A percentile compares a stretch with the other conserved stretches of the same genome.
phyloP scores from a whole-genome alignment of 371 early-diverging fungal species.

The Parasitella parasitica region DNA sequence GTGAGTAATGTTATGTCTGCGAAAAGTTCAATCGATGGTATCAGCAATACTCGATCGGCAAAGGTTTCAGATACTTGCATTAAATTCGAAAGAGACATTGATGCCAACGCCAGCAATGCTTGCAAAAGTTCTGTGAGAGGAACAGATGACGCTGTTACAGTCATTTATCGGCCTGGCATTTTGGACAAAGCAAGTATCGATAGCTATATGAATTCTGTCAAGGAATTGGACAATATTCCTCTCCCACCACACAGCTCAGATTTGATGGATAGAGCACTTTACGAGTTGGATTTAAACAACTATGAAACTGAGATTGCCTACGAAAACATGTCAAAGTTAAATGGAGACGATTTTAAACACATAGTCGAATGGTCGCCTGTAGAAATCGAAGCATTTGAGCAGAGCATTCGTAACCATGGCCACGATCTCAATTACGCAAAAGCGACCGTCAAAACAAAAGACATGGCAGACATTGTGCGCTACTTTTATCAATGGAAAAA shows the following conservation, averaged over 20 bases:
- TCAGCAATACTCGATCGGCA: background rate
- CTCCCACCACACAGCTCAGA: conserved; percentile 51
- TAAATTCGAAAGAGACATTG: too few relatives aligned
- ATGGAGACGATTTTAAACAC: conserved; percentile 48
- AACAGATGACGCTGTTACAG: conserved; percentile 48
- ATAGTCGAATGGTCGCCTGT: conserved; percentile 62
- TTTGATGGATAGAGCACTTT: conserved; percentile 63
- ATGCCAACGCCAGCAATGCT: too few relatives aligned
- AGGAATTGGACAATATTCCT: conserved; percentile 37
- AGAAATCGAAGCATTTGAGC: conserved; percentile 67
- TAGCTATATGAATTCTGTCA: conserved; percentile 48
- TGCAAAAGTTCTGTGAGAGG: conserved; percentile 37
- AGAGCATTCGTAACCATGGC: conserved; percentile 66
- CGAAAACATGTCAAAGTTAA: conserved; percentile 48
- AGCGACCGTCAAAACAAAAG: conserved; percentile 49
- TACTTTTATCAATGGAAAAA: conserved; percentile 80
- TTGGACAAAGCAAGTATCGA: conserved; percentile 35
- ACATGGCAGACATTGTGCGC: conserved; percentile 65
- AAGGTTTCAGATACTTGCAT: too few relatives aligned
- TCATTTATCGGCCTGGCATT: conserved; percentile 26
- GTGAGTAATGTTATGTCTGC: too few relatives aligned
- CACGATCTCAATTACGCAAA: conserved; percentile 70
- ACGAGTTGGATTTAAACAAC: conserved; percentile 50
- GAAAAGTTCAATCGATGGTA: too few relatives aligned
- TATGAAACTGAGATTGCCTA: conserved; percentile 65